Base-by-base conservation (phyloP, 1,284 basidiomycete genomes). In the Cryptococcus hybrid region DNA sequence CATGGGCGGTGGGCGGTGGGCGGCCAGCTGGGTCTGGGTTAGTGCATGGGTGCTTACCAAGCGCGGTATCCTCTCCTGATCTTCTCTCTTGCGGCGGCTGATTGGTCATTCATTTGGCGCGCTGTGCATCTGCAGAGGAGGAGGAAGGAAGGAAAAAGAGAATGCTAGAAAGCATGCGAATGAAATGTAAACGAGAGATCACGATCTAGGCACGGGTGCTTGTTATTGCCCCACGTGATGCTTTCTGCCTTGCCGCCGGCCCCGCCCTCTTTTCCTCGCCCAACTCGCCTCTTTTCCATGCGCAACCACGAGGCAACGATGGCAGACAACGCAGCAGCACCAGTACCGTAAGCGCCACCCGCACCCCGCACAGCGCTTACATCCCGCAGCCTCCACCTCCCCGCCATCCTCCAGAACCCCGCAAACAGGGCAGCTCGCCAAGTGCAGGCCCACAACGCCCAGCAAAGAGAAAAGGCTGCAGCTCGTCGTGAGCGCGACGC, bases 321-420 rank as follows among this genome's bases (percentile, higher is more conserved):
- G 43, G 30, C 30, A 30, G 30, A 30, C 30, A 30, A 30, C 30
- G 30, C 30, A 30, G 30, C 47, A 8, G 47, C 5, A n/a, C 24
- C 47, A 11, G 47, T 38, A 12, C 30, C 47, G 47, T 49, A 13
- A 11, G 47, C 35, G 11, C 35, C 7, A 9, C 47, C 34, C 30
- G 7, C 6, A 45, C 12, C 39, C 30, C 12, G 44, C 60, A 18
- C 50, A 34, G 9, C 13, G 30, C 47, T 47, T 47, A 47, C 47
- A 47, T 34, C 5, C 42, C 51, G 5, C 54, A 77, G 76, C 13
- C 64, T 78, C 3, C 70, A 60, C 53, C 58, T 78, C 15, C 77
- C 77, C 7, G 71, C 76, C 11, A 78, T 78, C 59, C 63, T 78
- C 5, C 72, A 75, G 58, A 76, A 78, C 58, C 71, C 75, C 2